A percentile compares a stretch with the other conserved stretches of the same genome.
Conservation (phyloP, 2,329 filamentous ascomycete species). For the Tolypocladium ophioglossoides region DNA sequence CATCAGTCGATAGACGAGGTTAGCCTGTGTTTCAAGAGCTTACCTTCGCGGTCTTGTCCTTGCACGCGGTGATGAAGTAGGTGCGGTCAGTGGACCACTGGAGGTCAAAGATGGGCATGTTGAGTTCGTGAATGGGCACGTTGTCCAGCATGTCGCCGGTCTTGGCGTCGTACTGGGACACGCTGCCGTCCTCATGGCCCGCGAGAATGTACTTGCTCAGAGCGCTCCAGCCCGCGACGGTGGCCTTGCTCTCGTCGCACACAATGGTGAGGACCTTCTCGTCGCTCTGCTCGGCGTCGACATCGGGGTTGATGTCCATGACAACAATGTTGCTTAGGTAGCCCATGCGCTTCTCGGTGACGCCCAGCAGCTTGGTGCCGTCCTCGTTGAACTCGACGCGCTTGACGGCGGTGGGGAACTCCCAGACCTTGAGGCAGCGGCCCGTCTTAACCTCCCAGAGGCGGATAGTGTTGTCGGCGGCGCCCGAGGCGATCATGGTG, state of each 20-base stretch:
- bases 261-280: conserved; percentile 81
- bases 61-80: conserved; percentile 96
- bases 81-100: conserved; percentile 92
- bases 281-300: conserved; percentile 71
- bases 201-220: conserved; percentile 93
- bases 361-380: conserved; percentile 78
- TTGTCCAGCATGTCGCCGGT: conserved; percentile 75
- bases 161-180: conserved; percentile 89
- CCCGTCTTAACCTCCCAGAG: conserved; percentile 94
- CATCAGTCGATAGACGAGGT: not conserved
- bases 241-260: conserved; percentile 92
- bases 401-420: conserved; percentile 95
- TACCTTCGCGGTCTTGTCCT: conserved; percentile 95
- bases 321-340: conserved; percentile 91
- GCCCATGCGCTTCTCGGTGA: conserved; percentile 98
- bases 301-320: conserved; percentile 76
- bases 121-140: conserved; percentile 75
- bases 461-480: conserved; percentile 95
- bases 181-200: conserved; percentile 89
- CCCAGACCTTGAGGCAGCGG: conserved; percentile 92
- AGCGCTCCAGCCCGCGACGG: conserved; percentile 94
- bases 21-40: conserved; percentile 4
- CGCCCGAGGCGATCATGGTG: conserved; percentile 85
- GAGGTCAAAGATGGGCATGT: conserved; percentile 76
- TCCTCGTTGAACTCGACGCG: conserved; percentile 96